Evolutionary conservation across 345 rosid species (phyloP).

Genomic region (Psidium guajava): DNA sequence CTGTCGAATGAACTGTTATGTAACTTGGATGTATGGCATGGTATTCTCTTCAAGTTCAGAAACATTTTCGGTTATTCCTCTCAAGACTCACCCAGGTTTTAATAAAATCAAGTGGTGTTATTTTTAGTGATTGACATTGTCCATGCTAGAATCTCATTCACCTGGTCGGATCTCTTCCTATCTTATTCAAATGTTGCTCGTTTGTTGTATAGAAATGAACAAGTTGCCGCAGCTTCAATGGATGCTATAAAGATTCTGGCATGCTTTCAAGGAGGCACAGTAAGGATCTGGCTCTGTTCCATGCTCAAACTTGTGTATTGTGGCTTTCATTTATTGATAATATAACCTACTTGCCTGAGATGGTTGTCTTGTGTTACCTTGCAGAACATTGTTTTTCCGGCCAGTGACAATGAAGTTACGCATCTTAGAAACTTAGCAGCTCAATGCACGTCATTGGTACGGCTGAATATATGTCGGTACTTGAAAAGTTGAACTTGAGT

Average conservation of each 20-base stretch:
- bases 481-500: not conserved
- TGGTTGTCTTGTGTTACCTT: not conserved
- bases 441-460: constrained; percentile 61
- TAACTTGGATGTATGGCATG: not conserved
- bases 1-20: not conserved
- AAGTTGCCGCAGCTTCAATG: constrained; percentile 65
- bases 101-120: not conserved
- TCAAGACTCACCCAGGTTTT: not conserved
- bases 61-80: not conserved
- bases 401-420: constrained; percentile 32
- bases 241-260: constrained; percentile 61
- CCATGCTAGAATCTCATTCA: not conserved
- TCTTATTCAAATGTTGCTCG: not conserved
- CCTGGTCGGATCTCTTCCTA: not conserved
- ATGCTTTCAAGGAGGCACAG: constrained; percentile 53
- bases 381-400: constrained; percentile 61
- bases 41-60: not conserved
- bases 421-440: constrained; percentile 63
- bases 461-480: not conserved
- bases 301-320: not conserved
- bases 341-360: not conserved
- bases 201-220: constrained; percentile 44
- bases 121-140: not conserved
- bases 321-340: not conserved
- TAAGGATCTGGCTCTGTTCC: constrained; percentile 17